Evolutionary conservation across 202 grass and related monocot species (phyloP).

Genomic region (Schoenoplectus tabernaemontani): DNA sequence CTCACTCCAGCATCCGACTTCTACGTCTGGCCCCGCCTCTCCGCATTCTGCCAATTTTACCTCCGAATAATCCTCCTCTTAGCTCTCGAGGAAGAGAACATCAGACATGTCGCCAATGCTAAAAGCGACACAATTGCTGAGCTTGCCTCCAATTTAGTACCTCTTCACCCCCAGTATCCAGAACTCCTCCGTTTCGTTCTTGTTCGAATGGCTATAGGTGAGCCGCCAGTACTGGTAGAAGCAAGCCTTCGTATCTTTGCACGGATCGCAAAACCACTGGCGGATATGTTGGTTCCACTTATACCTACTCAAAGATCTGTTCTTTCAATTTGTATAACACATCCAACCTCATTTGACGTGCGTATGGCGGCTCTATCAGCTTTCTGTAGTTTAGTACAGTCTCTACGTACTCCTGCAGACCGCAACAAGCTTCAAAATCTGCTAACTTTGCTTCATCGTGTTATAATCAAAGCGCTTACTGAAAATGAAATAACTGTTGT

Average conservation of each 20-base stretch:
- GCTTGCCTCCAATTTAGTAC: conserved; percentile 49
- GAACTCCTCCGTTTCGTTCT: conserved; percentile 65
- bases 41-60: not conserved
- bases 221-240: conserved; percentile 39
- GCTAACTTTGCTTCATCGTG: conserved; percentile 11
- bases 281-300: conserved; percentile 34
- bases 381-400: conserved; percentile 54
- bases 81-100: conserved; percentile 20
- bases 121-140: conserved; percentile 55
- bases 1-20: conserved; percentile 43
- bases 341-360: conserved; percentile 46
- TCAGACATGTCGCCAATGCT: conserved; percentile 38
- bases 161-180: conserved; percentile 32
- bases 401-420: conserved; percentile 31
- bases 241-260: conserved; percentile 59
- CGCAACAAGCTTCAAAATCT: conserved; percentile 50
- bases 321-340: conserved; percentile 25
- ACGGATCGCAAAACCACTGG: conserved; percentile 44
- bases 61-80: not conserved
- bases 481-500: conserved; percentile 48
- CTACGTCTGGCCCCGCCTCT: conserved; percentile 3
- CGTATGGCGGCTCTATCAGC: conserved; percentile 52
- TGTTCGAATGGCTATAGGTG: conserved; percentile 12
- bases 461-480: conserved; percentile 46
- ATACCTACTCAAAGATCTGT: conserved; percentile 43